These are phyloP conservation scores for Cladosporium sp. DNA, from an alignment of 2,329 filamentous ascomycete genomes.

Conservation along the genomic window DNA sequence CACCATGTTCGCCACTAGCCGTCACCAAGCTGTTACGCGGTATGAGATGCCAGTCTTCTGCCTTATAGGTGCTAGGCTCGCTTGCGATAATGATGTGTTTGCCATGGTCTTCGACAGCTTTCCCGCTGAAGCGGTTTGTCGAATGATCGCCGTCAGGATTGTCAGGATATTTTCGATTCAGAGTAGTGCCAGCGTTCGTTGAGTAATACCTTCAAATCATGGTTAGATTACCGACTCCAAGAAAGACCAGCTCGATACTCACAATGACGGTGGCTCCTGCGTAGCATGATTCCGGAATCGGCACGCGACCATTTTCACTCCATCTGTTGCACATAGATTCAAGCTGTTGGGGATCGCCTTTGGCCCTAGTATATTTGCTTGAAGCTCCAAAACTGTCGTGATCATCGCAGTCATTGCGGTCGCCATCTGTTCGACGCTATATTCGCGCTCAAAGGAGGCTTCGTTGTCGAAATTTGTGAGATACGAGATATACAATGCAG, in stretches of 20 bases:
- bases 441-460: constrained; percentile 39
- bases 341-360: constrained; percentile 50
- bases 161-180: constrained; percentile 56
- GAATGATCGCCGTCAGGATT: constrained; percentile 46
- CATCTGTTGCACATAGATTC: constrained; percentile 56
- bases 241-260: neutral
- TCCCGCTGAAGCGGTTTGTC: constrained; percentile 34
- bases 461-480: constrained; percentile 37
- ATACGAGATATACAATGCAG: constrained; percentile 52
- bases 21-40: constrained; percentile 48
- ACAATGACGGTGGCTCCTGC: constrained; percentile 52
- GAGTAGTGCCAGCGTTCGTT: constrained; percentile 51
- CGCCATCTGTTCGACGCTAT: constrained; percentile 45
- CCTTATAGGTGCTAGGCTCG: constrained; percentile 56
- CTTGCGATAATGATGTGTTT: constrained; percentile 56
- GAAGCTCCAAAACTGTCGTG: constrained; percentile 48
- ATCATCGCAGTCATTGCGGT: constrained; percentile 45
- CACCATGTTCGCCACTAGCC: constrained; percentile 41
- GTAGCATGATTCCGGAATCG: constrained; percentile 55
- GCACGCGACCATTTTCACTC: constrained; percentile 50
- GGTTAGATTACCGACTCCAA: neutral
- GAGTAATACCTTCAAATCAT: constrained; percentile 9
- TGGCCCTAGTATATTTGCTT: constrained; percentile 44
- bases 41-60: constrained; percentile 54
- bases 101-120: constrained; percentile 44